A percentile compares a stretch with the other conserved stretches of the same genome.
Conservation (phyloP, 2,329 filamentous ascomycete genomes). For the Cladosporium colombiae region DNA sequence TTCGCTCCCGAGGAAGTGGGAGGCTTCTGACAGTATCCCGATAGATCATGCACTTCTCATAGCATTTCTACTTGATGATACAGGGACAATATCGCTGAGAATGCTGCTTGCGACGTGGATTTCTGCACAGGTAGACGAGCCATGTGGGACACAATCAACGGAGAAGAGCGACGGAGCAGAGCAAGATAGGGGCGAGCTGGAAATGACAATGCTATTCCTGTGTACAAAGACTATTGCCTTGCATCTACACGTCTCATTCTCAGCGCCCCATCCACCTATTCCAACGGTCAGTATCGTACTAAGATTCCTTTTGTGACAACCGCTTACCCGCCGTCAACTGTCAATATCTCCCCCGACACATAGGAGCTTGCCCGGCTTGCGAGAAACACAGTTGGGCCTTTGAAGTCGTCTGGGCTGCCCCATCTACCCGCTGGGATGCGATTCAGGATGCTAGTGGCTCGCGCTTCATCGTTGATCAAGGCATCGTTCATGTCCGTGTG, state of each 20-base stretch:
- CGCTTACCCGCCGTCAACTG: constrained; percentile 76
- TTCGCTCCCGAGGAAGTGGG: background rate
- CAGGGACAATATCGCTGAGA: background rate
- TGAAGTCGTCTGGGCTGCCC: constrained; percentile 84
- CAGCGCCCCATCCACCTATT: background rate
- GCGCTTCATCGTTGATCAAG: constrained; percentile 68
- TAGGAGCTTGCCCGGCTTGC: constrained; percentile 76
- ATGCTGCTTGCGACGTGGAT: too few species aligned
- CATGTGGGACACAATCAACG: too few species aligned
- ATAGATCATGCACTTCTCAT: background rate
- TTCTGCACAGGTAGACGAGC: too few species aligned
- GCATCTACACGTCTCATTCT: too few species aligned
- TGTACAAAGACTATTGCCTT: too few species aligned
- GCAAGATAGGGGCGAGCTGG: too few species aligned
- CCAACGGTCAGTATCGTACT: background rate
- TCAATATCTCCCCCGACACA: constrained; percentile 77
- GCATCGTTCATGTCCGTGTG: constrained; percentile 93
- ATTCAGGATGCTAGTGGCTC: constrained; percentile 72
- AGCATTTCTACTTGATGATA: background rate
- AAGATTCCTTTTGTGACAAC: background rate
- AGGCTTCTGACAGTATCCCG: background rate
- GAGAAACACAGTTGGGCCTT: constrained; percentile 76
- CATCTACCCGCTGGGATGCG: constrained; percentile 83
- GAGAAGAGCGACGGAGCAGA: too few species aligned
- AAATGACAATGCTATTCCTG: too few species aligned